Base-by-base conservation (phyloP, 306 rosid species). In the Quillaja saponaria region DNA sequence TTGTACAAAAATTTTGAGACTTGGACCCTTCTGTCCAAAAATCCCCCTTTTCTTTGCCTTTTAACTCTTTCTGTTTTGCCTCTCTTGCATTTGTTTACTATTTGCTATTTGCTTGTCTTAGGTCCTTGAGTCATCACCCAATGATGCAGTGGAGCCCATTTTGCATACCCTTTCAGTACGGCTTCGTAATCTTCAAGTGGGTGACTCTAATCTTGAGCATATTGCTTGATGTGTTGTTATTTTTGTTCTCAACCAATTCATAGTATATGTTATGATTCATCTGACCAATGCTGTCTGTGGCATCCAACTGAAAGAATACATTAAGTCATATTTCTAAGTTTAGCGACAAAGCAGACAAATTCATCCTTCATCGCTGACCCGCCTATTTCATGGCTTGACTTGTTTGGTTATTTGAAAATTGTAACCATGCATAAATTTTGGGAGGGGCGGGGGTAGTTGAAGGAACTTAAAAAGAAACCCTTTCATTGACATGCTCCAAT, bases 111-210 rank as follows among this genome's bases (percentile, higher is more conserved):
- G 63, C 75, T 48, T 70, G 42, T 73, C 49, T 0, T 58, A 91
- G 98, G 78, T 86, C 55, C 90, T 91, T 15, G 87, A 91, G 69
- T 72, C 96, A 67, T 83, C 96, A 57, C 88, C 95, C 11, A 69
- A 77, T 44, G 96, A 84, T 67, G 90, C 96, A 34, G 95, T 91
- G 58, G 88, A 91, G 64, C 98, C 98, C 61, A 80, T 88, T 67
- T 68, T 91, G 78, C 87, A 86, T 14, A 88, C 76, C 78, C 95
- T 91, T 66, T 84, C 96, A 58, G 28, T 79, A 48, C 85, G 95
- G 73, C 87, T 91, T 53, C 90, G 95, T 49, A 88, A 86, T 88
- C 90, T 91, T 71, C 98, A 88, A 77, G 98, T 91, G 67, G 14
- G 80, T 76, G 42, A 49, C 41, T 47, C 58, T 66, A 54, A 42